Evolutionary conservation across 208 protist genomes (phyloP).

Genomic region (Vickermania ingenoplastis): DNA sequence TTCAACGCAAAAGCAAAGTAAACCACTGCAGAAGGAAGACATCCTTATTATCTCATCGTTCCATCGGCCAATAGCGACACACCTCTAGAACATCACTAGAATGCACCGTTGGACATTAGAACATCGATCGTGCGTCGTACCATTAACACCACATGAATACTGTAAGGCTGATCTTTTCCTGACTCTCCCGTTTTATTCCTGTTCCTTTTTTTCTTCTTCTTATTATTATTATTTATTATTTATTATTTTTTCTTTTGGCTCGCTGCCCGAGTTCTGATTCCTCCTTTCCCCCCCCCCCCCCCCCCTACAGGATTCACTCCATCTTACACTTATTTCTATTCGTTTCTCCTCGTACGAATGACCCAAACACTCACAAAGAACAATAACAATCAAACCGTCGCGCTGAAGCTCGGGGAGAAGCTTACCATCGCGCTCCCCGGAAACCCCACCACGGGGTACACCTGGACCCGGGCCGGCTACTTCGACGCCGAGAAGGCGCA

Average conservation of each 20-base stretch:
- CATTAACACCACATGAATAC: no score
- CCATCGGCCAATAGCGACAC: no score
- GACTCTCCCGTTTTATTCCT: no score
- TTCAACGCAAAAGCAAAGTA: no score
- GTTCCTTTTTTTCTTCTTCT: not conserved
- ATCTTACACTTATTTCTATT: not conserved
- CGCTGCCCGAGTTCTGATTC: not conserved
- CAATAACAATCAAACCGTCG: slow-evolving; percentile 20
- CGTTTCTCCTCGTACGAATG: slow-evolving; percentile 2
- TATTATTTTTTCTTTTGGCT: not conserved
- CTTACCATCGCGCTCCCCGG: slow-evolving; percentile 26
- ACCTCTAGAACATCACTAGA: no score
- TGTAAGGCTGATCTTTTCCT: no score
- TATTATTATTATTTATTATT: not conserved
- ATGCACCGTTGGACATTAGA: no score
- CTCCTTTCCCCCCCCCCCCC: no score
- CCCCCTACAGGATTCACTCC: no score
- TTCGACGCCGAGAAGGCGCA: slow-evolving; percentile 8
- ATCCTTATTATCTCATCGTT: no score
- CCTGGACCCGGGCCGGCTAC: slow-evolving; percentile 31
- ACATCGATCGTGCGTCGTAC: no score
- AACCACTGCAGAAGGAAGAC: no score
- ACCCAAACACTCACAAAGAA: slow-evolving; percentile 3
- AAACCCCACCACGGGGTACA: slow-evolving; percentile 70
- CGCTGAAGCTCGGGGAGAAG: slow-evolving; percentile 9